These are phyloP conservation scores for Penicillium daleae DNA, from an alignment of 495 filamentous ascomycete genomes.

Conservation along the genomic window DNA sequence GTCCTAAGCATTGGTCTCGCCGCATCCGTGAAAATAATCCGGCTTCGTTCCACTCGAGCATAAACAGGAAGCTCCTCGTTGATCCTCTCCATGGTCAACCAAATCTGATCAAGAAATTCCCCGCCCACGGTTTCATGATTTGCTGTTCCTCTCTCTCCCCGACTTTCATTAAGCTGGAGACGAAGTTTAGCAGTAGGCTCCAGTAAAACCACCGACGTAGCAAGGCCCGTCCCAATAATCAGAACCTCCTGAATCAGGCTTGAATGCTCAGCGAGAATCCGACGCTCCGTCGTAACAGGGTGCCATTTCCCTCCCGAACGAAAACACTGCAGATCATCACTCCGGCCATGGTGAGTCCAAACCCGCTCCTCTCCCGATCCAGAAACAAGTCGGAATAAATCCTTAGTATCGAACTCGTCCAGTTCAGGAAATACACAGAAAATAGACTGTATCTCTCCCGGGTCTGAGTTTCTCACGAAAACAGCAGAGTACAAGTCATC, in stretches of 20 bases:
- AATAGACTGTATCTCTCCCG: background rate
- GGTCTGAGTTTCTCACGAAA: background rate
- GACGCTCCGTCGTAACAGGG: background rate
- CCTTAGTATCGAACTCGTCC: background rate
- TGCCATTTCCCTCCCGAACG: background rate
- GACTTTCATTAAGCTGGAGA: background rate
- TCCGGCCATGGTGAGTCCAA: background rate
- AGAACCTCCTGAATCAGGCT: background rate
- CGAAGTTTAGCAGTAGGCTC: slow-evolving; percentile 1
- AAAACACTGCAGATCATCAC: background rate
- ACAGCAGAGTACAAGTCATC: background rate
- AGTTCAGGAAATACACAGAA: background rate
- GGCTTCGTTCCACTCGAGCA: background rate
- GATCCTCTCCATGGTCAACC: background rate
- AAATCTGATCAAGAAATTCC: background rate
- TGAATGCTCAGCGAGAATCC: background rate
- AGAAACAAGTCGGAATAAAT: background rate
- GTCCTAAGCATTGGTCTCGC: background rate
- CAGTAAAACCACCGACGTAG: background rate
- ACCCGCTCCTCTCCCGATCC: background rate
- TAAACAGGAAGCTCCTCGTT: background rate
- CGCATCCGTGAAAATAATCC: background rate
- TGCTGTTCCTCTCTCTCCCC: background rate
- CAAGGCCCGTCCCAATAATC: background rate
- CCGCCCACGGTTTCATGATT: background rate